Evolutionary conservation across 352 stramenopile genomes (phyloP).

Genomic region (Phytopythium ostracodes): DNA sequence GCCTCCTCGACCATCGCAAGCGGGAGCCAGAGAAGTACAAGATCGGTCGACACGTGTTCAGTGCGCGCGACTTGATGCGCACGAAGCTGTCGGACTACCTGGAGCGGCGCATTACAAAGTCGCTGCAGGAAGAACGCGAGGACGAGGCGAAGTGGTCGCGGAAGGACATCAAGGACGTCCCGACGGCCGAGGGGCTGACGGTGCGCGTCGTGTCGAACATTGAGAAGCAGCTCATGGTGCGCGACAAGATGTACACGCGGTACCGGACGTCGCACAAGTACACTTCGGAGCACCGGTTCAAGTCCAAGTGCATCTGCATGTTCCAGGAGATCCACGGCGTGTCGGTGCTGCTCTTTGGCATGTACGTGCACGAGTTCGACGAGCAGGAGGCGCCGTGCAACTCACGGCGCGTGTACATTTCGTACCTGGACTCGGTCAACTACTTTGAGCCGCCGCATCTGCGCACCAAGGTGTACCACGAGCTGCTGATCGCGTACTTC

Average conservation of each 20-base stretch:
- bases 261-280: conserved; percentile 92
- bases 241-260: conserved; percentile 93
- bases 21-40: conserved; percentile 81
- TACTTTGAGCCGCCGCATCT: conserved; percentile 97
- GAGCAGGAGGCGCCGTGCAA: conserved; percentile 96
- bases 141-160: conserved; percentile 84
- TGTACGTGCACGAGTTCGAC: conserved; percentile 99
- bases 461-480: conserved; percentile 98
- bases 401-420: conserved; percentile 95
- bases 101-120: conserved; percentile 89
- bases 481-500: conserved; percentile 98
- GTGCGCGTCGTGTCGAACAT: conserved; percentile 96
- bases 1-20: conserved; percentile 87
- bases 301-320: conserved; percentile 98
- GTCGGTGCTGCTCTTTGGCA: conserved; percentile 98
- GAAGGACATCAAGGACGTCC: conserved; percentile 83
- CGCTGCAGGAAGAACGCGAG: conserved; percentile 86
- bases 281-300: conserved; percentile 87
- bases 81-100: conserved; percentile 95
- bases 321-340: conserved; percentile 99
- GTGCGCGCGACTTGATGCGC: conserved; percentile 92
- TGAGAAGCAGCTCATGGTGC: conserved; percentile 93
- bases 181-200: conserved; percentile 89
- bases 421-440: conserved; percentile 99
- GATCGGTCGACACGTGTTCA: conserved; percentile 87